Evolutionary conservation across 257 asterid genomes (phyloP).

Genomic region (Solanum raphanifolium): DNA sequence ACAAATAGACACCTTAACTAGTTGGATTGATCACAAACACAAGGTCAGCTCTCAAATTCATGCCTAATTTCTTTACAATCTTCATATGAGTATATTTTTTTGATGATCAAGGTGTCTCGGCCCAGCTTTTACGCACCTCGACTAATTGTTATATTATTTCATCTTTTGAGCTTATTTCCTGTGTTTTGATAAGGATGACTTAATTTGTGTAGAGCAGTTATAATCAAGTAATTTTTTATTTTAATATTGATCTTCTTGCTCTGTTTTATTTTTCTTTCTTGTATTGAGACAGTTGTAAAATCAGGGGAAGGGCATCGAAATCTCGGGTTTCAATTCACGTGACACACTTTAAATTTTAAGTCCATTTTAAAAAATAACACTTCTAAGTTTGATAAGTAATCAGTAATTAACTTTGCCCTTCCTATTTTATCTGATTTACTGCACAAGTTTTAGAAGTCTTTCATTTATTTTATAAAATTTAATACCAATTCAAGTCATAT

Average conservation of each 20-base stretch:
- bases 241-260: not conserved
- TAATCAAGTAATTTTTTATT: not conserved
- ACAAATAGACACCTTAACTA: not conserved
- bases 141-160: not conserved
- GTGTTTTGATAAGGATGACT: not conserved
- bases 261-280: not conserved
- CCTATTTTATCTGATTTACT: too few relatives aligned
- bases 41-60: not conserved
- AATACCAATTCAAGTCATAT: not conserved
- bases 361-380: not conserved
- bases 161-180: not conserved
- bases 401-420: not conserved
- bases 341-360: not conserved
- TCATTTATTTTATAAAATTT: not conserved
- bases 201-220: not conserved
- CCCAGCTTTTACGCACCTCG: not conserved
- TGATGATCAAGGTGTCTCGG: too few relatives aligned
- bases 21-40: not conserved
- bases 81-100: not conserved
- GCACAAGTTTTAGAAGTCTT: not conserved
- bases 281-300: not conserved
- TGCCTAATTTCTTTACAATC: not conserved
- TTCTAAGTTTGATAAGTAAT: not conserved
- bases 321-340: not conserved
- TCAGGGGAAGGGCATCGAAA: not conserved